A percentile compares a stretch with the other conserved stretches of the same genome.
Conservation (phyloP, 1,284 basidiomycete species). For the Grifola frondosa region DNA sequence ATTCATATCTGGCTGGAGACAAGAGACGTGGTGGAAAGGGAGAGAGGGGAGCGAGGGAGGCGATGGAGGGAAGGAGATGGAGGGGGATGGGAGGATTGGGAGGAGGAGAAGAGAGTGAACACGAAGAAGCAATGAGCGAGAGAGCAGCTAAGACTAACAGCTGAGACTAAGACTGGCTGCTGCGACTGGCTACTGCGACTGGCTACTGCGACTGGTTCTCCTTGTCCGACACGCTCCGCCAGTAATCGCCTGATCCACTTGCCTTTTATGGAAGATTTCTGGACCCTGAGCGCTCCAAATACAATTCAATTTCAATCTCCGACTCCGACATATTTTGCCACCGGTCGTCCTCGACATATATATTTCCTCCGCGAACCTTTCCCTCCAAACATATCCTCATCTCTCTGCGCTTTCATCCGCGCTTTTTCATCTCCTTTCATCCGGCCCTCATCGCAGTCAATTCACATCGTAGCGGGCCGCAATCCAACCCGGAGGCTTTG, state of each 20-base stretch:
- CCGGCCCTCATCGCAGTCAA: not conserved
- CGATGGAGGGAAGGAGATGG: conserved; percentile 14
- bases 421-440: not conserved
- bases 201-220: conserved; percentile 7
- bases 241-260: conserved; percentile 13
- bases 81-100: conserved; percentile 3
- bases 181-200: not conserved
- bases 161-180: not conserved
- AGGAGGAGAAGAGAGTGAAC: conserved; percentile 9
- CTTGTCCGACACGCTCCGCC: conserved; percentile 21
- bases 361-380: conserved; percentile 18
- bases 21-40: conserved; percentile 14
- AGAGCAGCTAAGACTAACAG: no score
- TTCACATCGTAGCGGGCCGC: not conserved
- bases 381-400: not conserved
- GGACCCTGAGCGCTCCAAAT: conserved; percentile 10
- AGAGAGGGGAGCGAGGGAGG: conserved; percentile 1
- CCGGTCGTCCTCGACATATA: not conserved
- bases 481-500: no score
- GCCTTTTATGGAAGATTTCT: conserved; percentile 15
- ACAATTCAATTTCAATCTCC: conserved; percentile 24
- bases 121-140: conserved; percentile 2
- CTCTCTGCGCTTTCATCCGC: not conserved
- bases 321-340: conserved; percentile 2
- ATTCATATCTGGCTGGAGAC: conserved; percentile 37